Evolutionary conservation across 2,329 filamentous ascomycete species (phyloP), one percentile per base, ranked within the genome.

Genomic region (Botrytis tulipae): DNA sequence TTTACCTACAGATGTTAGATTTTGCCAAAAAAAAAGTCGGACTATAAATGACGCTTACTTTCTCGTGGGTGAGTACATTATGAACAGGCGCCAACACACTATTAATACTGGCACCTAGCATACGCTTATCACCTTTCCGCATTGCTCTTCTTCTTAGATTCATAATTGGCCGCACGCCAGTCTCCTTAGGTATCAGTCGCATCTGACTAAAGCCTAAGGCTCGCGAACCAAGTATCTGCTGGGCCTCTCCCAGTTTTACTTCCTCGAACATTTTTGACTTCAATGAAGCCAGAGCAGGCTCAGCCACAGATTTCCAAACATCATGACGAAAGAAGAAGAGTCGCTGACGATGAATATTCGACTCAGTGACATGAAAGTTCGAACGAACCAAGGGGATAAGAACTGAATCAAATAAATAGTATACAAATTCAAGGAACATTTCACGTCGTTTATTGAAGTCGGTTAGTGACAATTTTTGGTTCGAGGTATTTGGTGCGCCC

Each of bases 311-410:
- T 69, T 88, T 89, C 96, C 96, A 99, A 16, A 96, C 86, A 82
- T 99, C 96, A 76, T 99, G 96, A 6, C 95, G 92, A 80, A 98
- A 98, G 83, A 94, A 99, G 82, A 97, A 97, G 0, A 98, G 84
- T 42, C 90, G 89, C 78, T 96, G 94, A 25, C 92, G 90, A 80
- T 97, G 90, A 1, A 86, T 85, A 76, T 90, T 94, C 0, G 94
- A 96, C 81, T 99, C 96, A 0, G 96, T 99, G 54, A 98, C 93
- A 80, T 98, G 95, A 79, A 99, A 99, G 79, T 96, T 95, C 75
- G 89, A 90, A 48, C 93, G 90, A 66, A 98, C 88, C 12, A 99
- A 86, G 16, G 96, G 95, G 78, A 98, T 92, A 73, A 99, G 80
- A 35, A 98, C 86, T 0, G 95, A 98, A 82, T 99, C 96, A 79